These are phyloP conservation scores for Phanerochaete sordida DNA, from an alignment of 768 basidiomycete species.

Conservation along the genomic window DNA sequence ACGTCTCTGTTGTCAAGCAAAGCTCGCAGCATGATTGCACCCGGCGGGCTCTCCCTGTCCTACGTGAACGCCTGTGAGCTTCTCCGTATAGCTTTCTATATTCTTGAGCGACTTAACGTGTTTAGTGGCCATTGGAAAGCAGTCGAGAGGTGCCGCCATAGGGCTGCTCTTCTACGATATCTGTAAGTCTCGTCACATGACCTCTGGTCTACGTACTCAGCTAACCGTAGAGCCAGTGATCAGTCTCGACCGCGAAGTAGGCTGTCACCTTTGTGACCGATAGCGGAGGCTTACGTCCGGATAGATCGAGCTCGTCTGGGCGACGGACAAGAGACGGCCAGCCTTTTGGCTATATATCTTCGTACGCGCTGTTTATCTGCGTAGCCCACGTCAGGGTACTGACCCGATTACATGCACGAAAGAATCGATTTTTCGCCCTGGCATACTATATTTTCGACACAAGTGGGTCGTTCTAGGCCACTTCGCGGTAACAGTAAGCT, in stretches of 20 bases:
- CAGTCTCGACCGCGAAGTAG: constrained; percentile 12
- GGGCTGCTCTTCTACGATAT: constrained; percentile 15
- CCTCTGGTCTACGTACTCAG: neutral
- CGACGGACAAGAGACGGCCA: constrained; percentile 4
- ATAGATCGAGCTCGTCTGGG: constrained; percentile 13
- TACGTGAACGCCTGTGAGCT: neutral
- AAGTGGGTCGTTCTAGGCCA: neutral
- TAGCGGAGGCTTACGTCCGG: neutral
- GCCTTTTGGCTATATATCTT: constrained; percentile 13
- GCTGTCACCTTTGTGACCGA: no score
- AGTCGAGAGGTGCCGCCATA: constrained; percentile 10
- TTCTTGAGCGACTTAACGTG: neutral
- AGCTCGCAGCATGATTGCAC: no score
- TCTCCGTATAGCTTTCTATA: neutral
- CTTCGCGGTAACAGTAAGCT: neutral
- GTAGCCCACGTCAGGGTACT: neutral
- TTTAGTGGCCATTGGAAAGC: constrained; percentile 11
- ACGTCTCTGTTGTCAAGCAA: no score
- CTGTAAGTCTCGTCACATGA: neutral
- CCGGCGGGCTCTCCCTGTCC: neutral
- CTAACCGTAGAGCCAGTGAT: constrained; percentile 6
- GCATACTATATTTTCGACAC: constrained; percentile 10
- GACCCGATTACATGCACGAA: no score
- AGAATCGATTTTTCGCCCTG: constrained; percentile 13
- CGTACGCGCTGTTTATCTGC: neutral